phyloP scores from a whole-genome alignment of 1,284 basidiomycete species.

The Anthracocystis setariae region DNA sequence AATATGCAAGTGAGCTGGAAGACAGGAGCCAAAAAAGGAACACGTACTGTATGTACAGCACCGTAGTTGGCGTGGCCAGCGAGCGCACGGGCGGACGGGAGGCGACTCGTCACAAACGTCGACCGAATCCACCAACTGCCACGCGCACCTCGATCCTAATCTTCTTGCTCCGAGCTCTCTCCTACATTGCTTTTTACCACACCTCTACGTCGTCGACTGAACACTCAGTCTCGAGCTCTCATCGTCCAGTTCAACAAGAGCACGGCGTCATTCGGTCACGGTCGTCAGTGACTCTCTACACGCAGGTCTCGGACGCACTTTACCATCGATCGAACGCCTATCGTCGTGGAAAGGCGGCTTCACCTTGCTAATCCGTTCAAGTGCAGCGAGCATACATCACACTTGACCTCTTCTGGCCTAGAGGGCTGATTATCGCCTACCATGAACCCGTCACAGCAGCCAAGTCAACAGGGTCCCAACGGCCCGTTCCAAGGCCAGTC shows the following conservation, averaged over 20 bases:
- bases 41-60: not conserved
- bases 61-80: not conserved
- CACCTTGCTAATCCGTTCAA: too few relatives aligned
- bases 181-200: too few relatives aligned
- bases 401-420: too few relatives aligned
- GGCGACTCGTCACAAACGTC: not conserved
- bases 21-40: slow-evolving; percentile 6
- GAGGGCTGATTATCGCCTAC: not conserved
- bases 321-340: too few relatives aligned
- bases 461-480: slow-evolving; percentile 3
- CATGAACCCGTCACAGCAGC: slow-evolving; percentile 33
- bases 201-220: too few relatives aligned
- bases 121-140: too few relatives aligned
- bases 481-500: slow-evolving; percentile 23
- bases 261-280: too few relatives aligned
- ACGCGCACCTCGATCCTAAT: not conserved
- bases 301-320: too few relatives aligned
- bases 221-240: too few relatives aligned
- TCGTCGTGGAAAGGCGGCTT: too few relatives aligned
- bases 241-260: too few relatives aligned
- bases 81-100: slow-evolving; percentile 17
- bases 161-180: not conserved
- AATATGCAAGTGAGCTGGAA: slow-evolving; percentile 12
- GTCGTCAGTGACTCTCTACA: too few relatives aligned
- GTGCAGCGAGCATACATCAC: not conserved